phyloP scores from a whole-genome alignment of 306 rosid genomes.

The Medicago ruthenica region DNA sequence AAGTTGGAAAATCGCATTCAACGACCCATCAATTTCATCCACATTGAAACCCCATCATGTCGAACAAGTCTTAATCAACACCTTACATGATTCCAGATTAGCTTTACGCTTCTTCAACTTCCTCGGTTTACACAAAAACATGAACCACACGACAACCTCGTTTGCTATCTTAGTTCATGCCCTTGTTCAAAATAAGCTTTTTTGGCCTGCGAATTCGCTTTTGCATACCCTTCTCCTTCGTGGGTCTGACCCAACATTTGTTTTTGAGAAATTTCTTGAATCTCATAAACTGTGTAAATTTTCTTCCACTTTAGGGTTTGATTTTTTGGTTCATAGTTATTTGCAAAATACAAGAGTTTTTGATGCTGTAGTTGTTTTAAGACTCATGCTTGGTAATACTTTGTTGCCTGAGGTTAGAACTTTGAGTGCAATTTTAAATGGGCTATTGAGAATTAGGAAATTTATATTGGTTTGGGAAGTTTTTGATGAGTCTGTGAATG shows the following conservation, averaged over 20 bases:
- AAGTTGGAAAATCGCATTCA: conserved; percentile 78
- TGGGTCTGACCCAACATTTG: conserved; percentile 59
- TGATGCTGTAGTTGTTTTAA: conserved; percentile 61
- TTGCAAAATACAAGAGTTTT: conserved; percentile 56
- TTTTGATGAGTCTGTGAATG: conserved; percentile 65
- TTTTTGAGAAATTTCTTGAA: conserved; percentile 54
- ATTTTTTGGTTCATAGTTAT: conserved; percentile 74
- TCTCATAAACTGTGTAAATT: conserved; percentile 49
- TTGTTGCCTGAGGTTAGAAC: conserved; percentile 86
- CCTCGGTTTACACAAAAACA: conserved; percentile 76
- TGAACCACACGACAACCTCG: conserved; percentile 75
- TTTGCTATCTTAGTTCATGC: conserved; percentile 80
- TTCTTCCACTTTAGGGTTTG: conserved; percentile 72
- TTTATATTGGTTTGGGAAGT: conserved; percentile 65
- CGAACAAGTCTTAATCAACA: conserved; percentile 66
- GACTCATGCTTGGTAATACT: conserved; percentile 61
- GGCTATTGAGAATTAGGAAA: conserved; percentile 67
- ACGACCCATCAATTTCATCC: conserved; percentile 57
- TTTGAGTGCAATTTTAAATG: conserved; percentile 74
- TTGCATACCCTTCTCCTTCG: conserved; percentile 79
- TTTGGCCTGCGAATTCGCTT: conserved; percentile 87
- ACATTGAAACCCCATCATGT: conserved; percentile 68
- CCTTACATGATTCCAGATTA: conserved; percentile 65
- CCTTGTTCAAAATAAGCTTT: conserved; percentile 56
- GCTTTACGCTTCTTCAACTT: conserved; percentile 93